A percentile compares a stretch with the other conserved stretches of the same genome.
Conservation (phyloP, 1,139 yeast genomes). For the Geotrichum siamense region DNA sequence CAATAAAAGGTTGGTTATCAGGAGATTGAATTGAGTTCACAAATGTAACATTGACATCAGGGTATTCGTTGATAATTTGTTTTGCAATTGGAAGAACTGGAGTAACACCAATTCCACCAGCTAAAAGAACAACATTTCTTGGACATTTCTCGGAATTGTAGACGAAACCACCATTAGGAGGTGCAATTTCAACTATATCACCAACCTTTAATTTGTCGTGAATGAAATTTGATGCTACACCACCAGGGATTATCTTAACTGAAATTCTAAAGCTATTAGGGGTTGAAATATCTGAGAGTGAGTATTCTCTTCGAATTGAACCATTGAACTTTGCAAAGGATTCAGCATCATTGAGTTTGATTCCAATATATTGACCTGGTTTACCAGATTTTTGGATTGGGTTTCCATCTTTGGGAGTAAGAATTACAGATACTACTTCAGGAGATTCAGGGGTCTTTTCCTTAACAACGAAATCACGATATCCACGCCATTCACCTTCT, state of each 20-base stretch:
- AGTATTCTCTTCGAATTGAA: conserved; percentile 44
- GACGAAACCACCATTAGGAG: conserved; percentile 54
- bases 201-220: conserved; percentile 48
- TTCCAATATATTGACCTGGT: conserved; percentile 59
- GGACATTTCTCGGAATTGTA: conserved; percentile 32
- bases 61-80: conserved; percentile 26
- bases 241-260: conserved; percentile 44
- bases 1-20: conserved; percentile 22
- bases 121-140: conserved; percentile 41
- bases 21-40: conserved; percentile 26
- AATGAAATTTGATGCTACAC: conserved; percentile 48
- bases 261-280: conserved; percentile 46
- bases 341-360: conserved; percentile 40
- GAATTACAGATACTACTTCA: conserved; percentile 47
- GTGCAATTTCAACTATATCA: conserved; percentile 44
- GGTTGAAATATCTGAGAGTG: conserved; percentile 38
- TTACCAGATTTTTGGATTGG: conserved; percentile 34
- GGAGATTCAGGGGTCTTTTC: conserved; percentile 41
- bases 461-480: conserved; percentile 46
- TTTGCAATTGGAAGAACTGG: conserved; percentile 51
- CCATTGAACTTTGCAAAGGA: conserved; percentile 22
- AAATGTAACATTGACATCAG: conserved; percentile 19
- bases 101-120: conserved; percentile 66
- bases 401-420: conserved; percentile 44
- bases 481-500: conserved; percentile 46